A percentile compares a stretch with the other conserved stretches of the same genome.
These are phyloP conservation scores for Anisodus acutangulus DNA, from an alignment of 257 asterid species.

Conservation along the genomic window DNA sequence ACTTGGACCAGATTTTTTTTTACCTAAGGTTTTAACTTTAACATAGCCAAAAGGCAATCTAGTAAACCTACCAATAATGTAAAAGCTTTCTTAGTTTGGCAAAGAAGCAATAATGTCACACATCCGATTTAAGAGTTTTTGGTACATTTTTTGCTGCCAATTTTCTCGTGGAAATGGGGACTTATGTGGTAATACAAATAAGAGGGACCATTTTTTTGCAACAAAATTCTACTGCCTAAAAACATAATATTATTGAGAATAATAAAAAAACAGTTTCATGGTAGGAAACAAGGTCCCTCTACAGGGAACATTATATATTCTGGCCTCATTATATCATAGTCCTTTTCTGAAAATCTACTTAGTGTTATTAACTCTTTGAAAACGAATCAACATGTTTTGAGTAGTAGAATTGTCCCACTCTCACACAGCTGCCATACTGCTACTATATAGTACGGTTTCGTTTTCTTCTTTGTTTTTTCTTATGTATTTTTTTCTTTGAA, in stretches of 20 bases:
- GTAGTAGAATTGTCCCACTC: constrained; percentile 40
- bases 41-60: constrained; percentile 15
- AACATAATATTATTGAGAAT: neutral
- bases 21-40: neutral
- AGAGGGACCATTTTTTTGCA: constrained; percentile 46
- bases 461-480: constrained; percentile 14
- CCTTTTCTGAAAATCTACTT: constrained; percentile 35
- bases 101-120: constrained; percentile 8
- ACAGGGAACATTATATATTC: constrained; percentile 44
- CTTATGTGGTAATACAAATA: neutral
- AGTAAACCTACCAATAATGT: constrained; percentile 17
- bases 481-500: neutral
- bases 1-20: neutral
- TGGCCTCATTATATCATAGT: neutral
- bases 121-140: constrained; percentile 9
- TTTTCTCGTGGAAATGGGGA: constrained; percentile 25
- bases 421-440: constrained; percentile 25
- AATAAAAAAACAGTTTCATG: constrained; percentile 39
- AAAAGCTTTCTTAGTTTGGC: neutral
- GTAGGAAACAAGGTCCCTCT: constrained; percentile 53
- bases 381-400: constrained; percentile 32
- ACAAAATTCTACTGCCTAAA: neutral
- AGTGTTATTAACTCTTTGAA: constrained; percentile 32
- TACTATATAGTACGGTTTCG: constrained; percentile 28
- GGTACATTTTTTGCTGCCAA: neutral